Evolutionary conservation across 768 basidiomycete genomes (phyloP).

Genomic region (Phanerochaete carnosa): DNA sequence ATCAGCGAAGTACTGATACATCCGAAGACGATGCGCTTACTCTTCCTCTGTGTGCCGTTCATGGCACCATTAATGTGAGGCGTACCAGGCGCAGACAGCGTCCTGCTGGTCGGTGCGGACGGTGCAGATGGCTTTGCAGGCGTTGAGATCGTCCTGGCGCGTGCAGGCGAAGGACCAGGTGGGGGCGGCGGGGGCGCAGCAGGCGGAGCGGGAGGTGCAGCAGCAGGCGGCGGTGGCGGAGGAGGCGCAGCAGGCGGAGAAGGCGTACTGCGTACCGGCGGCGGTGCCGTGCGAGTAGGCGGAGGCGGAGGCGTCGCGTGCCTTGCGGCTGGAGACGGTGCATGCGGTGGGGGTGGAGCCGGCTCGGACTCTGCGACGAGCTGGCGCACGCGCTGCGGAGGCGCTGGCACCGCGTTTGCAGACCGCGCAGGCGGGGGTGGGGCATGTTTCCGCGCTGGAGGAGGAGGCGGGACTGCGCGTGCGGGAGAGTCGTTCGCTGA

Average conservation of each 20-base stretch:
- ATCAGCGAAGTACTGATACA: slow-evolving; percentile 10
- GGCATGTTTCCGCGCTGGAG: slow-evolving; percentile 30
- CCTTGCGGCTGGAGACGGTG: slow-evolving; percentile 31
- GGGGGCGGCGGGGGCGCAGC: slow-evolving; percentile 19
- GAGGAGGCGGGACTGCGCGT: slow-evolving; percentile 39
- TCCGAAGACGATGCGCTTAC: slow-evolving; percentile 18
- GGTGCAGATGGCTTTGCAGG: slow-evolving; percentile 4
- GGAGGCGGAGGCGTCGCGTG: slow-evolving; percentile 16
- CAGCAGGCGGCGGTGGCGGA: slow-evolving; percentile 25
- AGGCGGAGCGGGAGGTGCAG: slow-evolving; percentile 32
- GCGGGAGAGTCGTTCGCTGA: slow-evolving; percentile 21
- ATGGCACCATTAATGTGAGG: slow-evolving; percentile 17
- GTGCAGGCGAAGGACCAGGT: slow-evolving; percentile 21
- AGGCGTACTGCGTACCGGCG: neutral
- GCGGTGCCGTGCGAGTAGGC: slow-evolving; percentile 24
- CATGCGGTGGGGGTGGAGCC: slow-evolving; percentile 28
- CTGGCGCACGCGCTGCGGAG: slow-evolving; percentile 22
- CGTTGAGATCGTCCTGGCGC: slow-evolving; percentile 15
- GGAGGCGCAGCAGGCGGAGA: slow-evolving; percentile 16
- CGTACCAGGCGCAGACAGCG: neutral
- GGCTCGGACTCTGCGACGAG: slow-evolving; percentile 4
- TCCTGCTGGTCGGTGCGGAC: slow-evolving; percentile 11
- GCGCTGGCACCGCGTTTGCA: slow-evolving; percentile 30
- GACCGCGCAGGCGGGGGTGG: slow-evolving; percentile 30
- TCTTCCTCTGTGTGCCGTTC: slow-evolving; percentile 21